These are phyloP conservation scores for Phycomyces blakesleeanus DNA, from an alignment of 192 early-diverging fungal species.

Conservation along the genomic window DNA sequence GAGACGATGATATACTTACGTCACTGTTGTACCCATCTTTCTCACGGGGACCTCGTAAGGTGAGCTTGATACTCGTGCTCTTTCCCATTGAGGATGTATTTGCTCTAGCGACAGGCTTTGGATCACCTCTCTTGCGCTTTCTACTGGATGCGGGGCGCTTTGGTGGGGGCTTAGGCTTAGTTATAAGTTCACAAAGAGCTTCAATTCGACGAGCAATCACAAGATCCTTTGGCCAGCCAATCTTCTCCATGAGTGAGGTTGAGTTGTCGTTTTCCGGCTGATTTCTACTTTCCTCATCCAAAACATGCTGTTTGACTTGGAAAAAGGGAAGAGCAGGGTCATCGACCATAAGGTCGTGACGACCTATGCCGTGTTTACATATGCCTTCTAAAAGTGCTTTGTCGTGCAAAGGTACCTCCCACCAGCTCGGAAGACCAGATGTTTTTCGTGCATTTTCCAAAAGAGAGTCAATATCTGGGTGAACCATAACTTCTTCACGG, in stretches of 20 bases:
- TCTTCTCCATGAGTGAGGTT: conserved; percentile 34
- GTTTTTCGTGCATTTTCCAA: conserved; percentile 45
- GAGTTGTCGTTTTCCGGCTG: conserved; percentile 10
- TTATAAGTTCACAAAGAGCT: conserved; percentile 46
- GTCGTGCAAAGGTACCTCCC: conserved; percentile 66
- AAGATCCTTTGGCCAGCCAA: conserved; percentile 53
- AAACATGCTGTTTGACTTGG: conserved; percentile 33
- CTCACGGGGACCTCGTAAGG: conserved; percentile 14
- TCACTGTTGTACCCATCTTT: conserved; percentile 12
- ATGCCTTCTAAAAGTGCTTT: conserved; percentile 63
- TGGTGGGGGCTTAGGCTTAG: conserved; percentile 45
- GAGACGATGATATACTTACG: conserved; percentile 4
- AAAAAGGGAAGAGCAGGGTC: conserved; percentile 53
- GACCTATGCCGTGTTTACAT: conserved; percentile 64
- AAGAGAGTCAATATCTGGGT: conserved; percentile 47
- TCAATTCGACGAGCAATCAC: conserved; percentile 52
- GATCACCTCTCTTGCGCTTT: conserved; percentile 17
- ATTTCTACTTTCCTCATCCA: conserved; percentile 8
- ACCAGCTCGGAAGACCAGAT: conserved; percentile 65
- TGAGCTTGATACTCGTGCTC: conserved; percentile 15
- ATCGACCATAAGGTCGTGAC: conserved; percentile 63
- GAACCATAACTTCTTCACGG: conserved; percentile 55
- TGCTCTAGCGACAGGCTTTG: conserved; percentile 1
- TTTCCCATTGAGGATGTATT: not conserved
- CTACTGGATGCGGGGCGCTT: conserved; percentile 30